Base-by-base conservation (phyloP, 2,329 filamentous ascomycete species). In the Alternaria consortialis region DNA sequence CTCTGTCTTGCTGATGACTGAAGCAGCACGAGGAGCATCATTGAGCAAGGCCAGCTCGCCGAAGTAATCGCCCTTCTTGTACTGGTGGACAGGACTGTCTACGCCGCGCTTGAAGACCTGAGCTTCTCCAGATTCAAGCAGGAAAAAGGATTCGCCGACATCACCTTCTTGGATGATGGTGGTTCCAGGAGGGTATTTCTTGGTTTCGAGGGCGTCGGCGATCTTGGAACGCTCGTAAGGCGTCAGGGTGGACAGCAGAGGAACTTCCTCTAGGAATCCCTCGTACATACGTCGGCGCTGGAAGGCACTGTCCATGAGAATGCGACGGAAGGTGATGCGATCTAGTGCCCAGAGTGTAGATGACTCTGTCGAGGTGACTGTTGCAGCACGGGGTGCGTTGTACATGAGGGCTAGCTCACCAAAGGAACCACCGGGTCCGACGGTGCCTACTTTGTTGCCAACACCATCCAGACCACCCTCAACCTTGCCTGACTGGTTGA, bases 341-440 rank as follows among this genome's bases (percentile, higher is more conserved):
- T 99, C 95, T 52, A 99, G 85, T 20, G 93, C 93, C 95, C 95
- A 99, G 9, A 99, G 86, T 4, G 91, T 94, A 74, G 91, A 94
- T 3, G 90, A 78, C 72, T 96, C 92, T 12, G 90, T 89, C 31
- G 92, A 97, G 63, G 96, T 87, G 62, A 99, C 92, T 0, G 95
- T 98, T 4, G 95, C 95, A 42, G 95, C 95, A 74, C 95, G 92
- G 27, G 95, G 95, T 23, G 95, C 93, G 74, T 98, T 97, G 83
- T 99, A 98, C 95, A 99, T 98, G 73, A 99, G 85, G 12, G 95
- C 95, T 58, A 99, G 85, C 82, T 99, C 95, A 71, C 95, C 95
- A 79, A 99, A 99, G 4, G 93, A 97, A 63, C 94, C 94, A 51
- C 95, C 95, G 4, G 93, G 88, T 44, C 92, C 90, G 59, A 96